Evolutionary conservation across 192 early-diverging fungal genomes (phyloP).

Genomic region (Entomortierella parvispora): DNA sequence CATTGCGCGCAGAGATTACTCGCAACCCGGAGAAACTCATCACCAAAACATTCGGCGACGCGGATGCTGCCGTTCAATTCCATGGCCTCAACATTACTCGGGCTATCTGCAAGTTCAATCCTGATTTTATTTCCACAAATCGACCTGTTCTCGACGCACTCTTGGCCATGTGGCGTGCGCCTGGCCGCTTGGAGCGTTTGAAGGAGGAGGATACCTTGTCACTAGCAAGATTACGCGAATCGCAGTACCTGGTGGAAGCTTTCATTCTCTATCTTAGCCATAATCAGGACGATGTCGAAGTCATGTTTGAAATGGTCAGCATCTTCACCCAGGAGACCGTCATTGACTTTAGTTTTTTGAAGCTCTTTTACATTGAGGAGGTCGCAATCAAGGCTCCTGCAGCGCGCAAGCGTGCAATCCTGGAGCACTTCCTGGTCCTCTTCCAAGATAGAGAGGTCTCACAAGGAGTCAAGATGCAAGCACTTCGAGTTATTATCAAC

Average conservation of each 20-base stretch:
- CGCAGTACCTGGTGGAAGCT: conserved; percentile 73
- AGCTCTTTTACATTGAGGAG: conserved; percentile 77
- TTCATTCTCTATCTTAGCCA: conserved; percentile 73
- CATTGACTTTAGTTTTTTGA: conserved; percentile 69
- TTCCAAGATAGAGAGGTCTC: conserved; percentile 70
- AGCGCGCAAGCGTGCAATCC: conserved; percentile 70
- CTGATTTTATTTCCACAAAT: conserved; percentile 61
- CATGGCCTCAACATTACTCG: conserved; percentile 70
- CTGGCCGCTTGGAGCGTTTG: conserved; percentile 54
- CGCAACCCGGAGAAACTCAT: conserved; percentile 67
- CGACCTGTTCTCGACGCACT: conserved; percentile 64
- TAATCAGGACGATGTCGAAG: conserved; percentile 71
- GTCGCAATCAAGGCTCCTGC: conserved; percentile 65
- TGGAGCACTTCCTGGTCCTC: conserved; percentile 82
- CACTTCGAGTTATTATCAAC: conserved; percentile 84
- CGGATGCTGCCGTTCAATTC: conserved; percentile 54
- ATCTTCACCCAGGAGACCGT: conserved; percentile 75
- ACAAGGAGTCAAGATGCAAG: conserved; percentile 73
- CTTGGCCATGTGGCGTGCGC: conserved; percentile 56
- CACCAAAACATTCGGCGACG: conserved; percentile 50
- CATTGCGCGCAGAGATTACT: conserved; percentile 74
- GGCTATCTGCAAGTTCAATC: conserved; percentile 61
- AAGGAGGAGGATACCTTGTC: conserved; percentile 59
- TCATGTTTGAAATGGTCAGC: conserved; percentile 80
- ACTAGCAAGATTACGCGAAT: conserved; percentile 56